A percentile compares a stretch with the other conserved stretches of the same genome.
phyloP scores from a whole-genome alignment of 208 protist genomes.

The Crithidia acanthocephali region DNA sequence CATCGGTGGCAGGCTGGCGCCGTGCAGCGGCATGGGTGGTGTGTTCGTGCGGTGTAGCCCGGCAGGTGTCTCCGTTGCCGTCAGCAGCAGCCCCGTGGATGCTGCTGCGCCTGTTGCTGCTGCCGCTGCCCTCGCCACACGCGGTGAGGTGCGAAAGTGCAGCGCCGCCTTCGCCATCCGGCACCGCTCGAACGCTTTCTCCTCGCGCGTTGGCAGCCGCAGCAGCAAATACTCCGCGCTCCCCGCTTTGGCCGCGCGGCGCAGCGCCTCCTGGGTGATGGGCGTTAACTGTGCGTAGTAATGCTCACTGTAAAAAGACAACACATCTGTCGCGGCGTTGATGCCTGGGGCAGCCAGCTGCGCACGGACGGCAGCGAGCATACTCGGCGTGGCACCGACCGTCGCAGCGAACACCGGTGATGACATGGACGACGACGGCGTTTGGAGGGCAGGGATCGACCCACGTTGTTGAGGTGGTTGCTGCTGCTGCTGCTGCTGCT shows the following conservation, averaged over 20 bases:
- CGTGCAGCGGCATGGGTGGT: not conserved
- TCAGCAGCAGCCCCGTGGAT: too few species aligned
- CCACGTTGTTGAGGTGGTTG: not conserved
- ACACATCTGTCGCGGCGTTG: slow-evolving; percentile 3
- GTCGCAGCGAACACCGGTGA: not conserved
- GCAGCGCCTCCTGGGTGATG: slow-evolving; percentile 20
- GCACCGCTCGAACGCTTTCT: slow-evolving; percentile 20
- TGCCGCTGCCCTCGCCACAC: not conserved
- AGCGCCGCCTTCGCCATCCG: not conserved
- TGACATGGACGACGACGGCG: not conserved
- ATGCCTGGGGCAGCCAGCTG: slow-evolving; percentile 13
- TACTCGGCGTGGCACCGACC: not conserved
- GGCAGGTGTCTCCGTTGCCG: not conserved
- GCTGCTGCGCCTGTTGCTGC: not conserved
- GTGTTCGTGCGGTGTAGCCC: not conserved
- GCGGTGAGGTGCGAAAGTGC: not conserved
- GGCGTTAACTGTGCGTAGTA: slow-evolving; percentile 20
- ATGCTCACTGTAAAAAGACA: slow-evolving; percentile 17
- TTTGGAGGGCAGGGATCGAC: too few species aligned
- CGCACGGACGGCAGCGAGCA: not conserved
- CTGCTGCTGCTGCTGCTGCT: not conserved
- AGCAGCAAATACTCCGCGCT: slow-evolving; percentile 25
- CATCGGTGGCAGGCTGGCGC: not conserved
- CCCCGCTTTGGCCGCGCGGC: slow-evolving; percentile 14
- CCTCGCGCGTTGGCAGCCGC: slow-evolving; percentile 16